Evolutionary conservation across 2,329 filamentous ascomycete species (phyloP), one percentile per base, ranked within the genome.

Genomic region (Calonectria pauciramosa): DNA sequence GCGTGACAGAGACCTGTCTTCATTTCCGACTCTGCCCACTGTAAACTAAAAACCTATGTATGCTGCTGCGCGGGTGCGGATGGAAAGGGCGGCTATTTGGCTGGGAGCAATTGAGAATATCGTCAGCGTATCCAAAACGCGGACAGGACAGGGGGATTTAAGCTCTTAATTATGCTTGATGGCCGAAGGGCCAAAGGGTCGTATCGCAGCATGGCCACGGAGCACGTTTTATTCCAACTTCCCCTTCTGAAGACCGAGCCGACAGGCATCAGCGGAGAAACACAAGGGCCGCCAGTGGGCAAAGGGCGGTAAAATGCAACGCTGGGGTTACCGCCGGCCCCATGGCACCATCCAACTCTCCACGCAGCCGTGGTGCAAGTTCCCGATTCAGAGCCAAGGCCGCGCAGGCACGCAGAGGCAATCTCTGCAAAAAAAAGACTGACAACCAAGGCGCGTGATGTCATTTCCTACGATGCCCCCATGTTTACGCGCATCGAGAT

Each of bases 261-360:
- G 54, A 68, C 60, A 56, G 23, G 63, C 70, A 67, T 66, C 41
- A 60, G 30, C 71, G 71, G 54, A 54, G 56, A 64, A 77, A 76
- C 52, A 38, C 70, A 70, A 76, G 70, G 56, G 36, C 73, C 72
- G 69, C 72, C 70, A 76, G 68, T 51, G n/a, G 38, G 47, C 52
- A n/a, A 30, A 18, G 36, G 64, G 32, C 52, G 30, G n/a, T 20
- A 60, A 60, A 52, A 68, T 71, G 68, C 6, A 67, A 70, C 64
- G 64, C 60, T 68, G n/a, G 28, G 38, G 20, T 6, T 30, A 44
- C 32, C 38, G 66, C 26, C 38, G n/a, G 26, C 70, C 78, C 76
- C 80, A 78, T 80, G 70, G 69, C 69, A 77, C 51, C 59, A 77
- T 68, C 71, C 49, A 51, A 52, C 66, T 28, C 74, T 71, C 74